These are phyloP conservation scores for Novymonas esmeraldas DNA, from an alignment of 208 protist species.

Conservation along the genomic window DNA sequence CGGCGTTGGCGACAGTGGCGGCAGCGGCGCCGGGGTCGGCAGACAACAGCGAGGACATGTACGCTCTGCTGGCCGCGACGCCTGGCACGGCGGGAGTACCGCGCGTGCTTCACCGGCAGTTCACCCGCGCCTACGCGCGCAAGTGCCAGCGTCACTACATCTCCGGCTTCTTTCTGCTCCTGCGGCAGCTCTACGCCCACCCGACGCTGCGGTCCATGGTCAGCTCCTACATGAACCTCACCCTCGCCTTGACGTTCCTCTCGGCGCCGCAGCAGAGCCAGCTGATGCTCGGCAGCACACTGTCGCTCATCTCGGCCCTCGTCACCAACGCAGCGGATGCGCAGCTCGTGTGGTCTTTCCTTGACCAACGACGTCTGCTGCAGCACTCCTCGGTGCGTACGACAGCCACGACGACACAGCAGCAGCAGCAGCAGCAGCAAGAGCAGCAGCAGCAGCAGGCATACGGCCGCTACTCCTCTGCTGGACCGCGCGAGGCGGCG, in stretches of 20 bases:
- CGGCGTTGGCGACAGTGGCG: background rate
- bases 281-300: constrained; percentile 67
- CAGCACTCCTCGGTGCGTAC: constrained; percentile 25
- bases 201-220: constrained; percentile 48
- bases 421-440: constrained; percentile 8
- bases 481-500: constrained; percentile 10
- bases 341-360: constrained; percentile 56
- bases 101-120: constrained; percentile 52
- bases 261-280: constrained; percentile 64
- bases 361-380: constrained; percentile 65
- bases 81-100: constrained; percentile 8
- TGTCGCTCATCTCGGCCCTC: constrained; percentile 76
- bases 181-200: constrained; percentile 76
- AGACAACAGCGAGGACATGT: constrained; percentile 12
- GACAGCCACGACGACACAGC: no score
- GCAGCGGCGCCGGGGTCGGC: background rate
- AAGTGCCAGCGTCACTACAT: constrained; percentile 71
- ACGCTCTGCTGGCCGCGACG: constrained; percentile 12
- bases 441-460: no score
- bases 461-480: no score
- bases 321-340: constrained; percentile 64
- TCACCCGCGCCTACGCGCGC: constrained; percentile 53
- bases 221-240: constrained; percentile 52
- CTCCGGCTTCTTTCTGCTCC: constrained; percentile 72
- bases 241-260: constrained; percentile 65